Evolutionary conservation across 139 green algal species (phyloP).

Genomic region (Haematococcus sp.): DNA sequence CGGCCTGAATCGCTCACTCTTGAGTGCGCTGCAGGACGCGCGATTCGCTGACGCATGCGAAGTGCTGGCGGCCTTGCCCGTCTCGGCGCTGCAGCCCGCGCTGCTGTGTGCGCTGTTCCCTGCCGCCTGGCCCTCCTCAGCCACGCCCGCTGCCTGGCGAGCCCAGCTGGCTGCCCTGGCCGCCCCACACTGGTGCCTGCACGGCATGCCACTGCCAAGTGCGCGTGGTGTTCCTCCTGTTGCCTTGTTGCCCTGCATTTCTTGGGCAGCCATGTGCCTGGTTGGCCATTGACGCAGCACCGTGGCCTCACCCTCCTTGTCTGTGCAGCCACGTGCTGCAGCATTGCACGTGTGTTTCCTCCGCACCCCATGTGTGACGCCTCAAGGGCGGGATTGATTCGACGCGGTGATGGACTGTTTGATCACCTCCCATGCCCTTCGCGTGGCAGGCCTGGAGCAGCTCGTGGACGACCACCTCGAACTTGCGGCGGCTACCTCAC

Average conservation of each 20-base stretch:
- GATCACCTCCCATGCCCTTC: constrained; percentile 24
- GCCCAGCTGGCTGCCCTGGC: constrained; percentile 4
- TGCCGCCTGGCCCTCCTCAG: background rate
- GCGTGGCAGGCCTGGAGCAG: background rate
- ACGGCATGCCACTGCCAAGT: constrained; percentile 10
- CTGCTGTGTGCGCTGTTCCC: constrained; percentile 70
- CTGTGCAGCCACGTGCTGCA: too few relatives aligned
- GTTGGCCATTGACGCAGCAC: too few relatives aligned
- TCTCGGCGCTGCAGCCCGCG: constrained; percentile 51
- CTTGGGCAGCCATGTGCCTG: too few relatives aligned
- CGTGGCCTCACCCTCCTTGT: too few relatives aligned
- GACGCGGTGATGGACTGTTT: too few relatives aligned
- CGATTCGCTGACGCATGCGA: constrained; percentile 45
- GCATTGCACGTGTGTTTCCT: too few relatives aligned
- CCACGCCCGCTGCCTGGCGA: constrained; percentile 28
- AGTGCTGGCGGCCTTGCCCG: constrained; percentile 35
- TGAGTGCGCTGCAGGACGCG: too few relatives aligned
- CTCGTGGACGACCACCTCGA: constrained; percentile 31
- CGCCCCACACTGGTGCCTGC: constrained; percentile 57
- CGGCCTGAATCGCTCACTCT: too few relatives aligned
- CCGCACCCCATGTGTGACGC: too few relatives aligned
- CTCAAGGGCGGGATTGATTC: too few relatives aligned
- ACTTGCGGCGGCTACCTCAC: constrained; percentile 4
- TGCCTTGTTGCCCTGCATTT: too few relatives aligned
- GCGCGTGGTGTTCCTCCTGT: background rate